These are phyloP conservation scores for Cryphonectria parasitica DNA, from an alignment of 2,329 filamentous ascomycete species.

Conservation along the genomic window DNA sequence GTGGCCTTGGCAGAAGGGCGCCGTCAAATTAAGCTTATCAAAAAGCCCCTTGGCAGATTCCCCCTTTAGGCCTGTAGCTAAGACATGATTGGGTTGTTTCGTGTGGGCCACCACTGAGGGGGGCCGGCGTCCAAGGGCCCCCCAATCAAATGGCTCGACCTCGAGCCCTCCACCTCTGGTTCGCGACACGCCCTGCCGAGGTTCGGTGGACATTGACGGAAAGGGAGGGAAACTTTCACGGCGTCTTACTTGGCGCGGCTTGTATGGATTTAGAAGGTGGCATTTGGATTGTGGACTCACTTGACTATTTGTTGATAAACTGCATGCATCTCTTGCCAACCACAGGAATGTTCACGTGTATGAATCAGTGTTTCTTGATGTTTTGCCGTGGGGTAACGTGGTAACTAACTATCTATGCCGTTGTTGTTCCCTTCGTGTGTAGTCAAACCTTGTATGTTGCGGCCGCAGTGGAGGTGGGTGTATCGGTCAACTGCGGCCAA, in stretches of 20 bases:
- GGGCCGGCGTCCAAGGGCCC: neutral
- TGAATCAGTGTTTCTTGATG: neutral
- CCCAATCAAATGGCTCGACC: neutral
- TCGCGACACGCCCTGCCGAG: neutral
- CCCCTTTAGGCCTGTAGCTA: neutral
- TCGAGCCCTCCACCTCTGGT: neutral
- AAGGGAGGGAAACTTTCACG: neutral
- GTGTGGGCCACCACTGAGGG: neutral
- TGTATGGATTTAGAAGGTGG: conserved; percentile 12
- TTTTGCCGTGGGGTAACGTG: neutral
- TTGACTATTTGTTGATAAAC: neutral
- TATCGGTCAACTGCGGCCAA: neutral
- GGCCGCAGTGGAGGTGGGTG: neutral
- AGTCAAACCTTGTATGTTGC: conserved; percentile 1
- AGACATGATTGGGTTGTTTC: conserved; percentile 8
- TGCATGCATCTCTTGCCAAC: neutral
- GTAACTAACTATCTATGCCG: neutral
- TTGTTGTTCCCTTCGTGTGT: neutral
- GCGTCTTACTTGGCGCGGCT: neutral
- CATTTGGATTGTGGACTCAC: neutral
- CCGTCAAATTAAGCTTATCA: conserved; percentile 15
- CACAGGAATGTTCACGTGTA: conserved; percentile 18
- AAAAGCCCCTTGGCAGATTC: conserved; percentile 4
- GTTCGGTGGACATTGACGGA: conserved; percentile 11
- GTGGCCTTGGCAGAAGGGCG: conserved; percentile 9